These are phyloP conservation scores for Naganishia randhawae DNA, from an alignment of 768 basidiomycete genomes.

Conservation along the genomic window DNA sequence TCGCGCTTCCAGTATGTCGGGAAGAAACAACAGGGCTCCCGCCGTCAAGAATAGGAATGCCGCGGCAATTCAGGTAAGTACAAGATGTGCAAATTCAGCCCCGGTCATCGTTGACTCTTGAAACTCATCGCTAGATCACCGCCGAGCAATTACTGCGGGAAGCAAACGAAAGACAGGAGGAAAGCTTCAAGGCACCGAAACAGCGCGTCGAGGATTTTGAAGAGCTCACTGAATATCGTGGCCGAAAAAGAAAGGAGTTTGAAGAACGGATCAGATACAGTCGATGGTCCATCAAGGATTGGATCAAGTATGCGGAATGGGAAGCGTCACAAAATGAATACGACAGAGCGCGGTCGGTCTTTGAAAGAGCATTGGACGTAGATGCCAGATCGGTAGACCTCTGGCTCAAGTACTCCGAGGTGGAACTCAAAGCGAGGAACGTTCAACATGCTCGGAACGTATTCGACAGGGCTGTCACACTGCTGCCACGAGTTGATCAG, in stretches of 20 bases:
- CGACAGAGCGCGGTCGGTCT: slow-evolving; percentile 81
- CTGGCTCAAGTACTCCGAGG: slow-evolving; percentile 84
- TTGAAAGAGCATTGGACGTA: slow-evolving; percentile 93
- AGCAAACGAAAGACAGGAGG: slow-evolving; percentile 96
- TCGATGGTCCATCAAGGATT: slow-evolving; percentile 50
- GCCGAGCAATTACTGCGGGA: slow-evolving; percentile 96
- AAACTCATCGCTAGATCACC: slow-evolving; percentile 66
- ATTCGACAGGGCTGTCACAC: slow-evolving; percentile 92
- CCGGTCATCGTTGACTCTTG: too few species aligned
- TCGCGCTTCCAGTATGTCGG: slow-evolving; percentile 28
- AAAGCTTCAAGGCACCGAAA: slow-evolving; percentile 81
- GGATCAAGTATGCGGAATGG: slow-evolving; percentile 58
- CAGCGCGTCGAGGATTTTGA: slow-evolving; percentile 97
- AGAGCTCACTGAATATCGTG: slow-evolving; percentile 70
- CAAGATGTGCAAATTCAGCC: slow-evolving; percentile 59
- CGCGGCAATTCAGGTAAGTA: slow-evolving; percentile 61
- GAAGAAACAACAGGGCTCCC: slow-evolving; percentile 45
- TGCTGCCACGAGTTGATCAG: slow-evolving; percentile 83
- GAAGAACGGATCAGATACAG: slow-evolving; percentile 65
- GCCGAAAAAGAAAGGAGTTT: slow-evolving; percentile 80
- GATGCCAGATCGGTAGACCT: slow-evolving; percentile 83
- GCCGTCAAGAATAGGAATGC: slow-evolving; percentile 90
- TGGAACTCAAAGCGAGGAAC: slow-evolving; percentile 94
- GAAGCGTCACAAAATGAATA: slow-evolving; percentile 96
- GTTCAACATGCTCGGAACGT: slow-evolving; percentile 95